Conservation (phyloP, 805 yeast genomes). For the Kuraishia capsulata region DNA sequence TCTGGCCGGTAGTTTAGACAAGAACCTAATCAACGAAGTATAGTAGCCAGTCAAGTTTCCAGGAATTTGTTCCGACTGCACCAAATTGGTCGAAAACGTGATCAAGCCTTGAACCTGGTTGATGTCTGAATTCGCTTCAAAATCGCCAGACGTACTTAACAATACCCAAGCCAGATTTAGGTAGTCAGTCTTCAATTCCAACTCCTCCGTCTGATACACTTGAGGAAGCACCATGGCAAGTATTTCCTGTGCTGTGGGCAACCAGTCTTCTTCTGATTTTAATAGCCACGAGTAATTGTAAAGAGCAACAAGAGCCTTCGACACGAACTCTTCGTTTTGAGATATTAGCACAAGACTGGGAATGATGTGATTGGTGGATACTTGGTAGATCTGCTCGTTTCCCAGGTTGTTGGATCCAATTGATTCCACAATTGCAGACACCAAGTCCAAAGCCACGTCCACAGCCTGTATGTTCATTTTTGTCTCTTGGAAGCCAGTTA, state of each 20-base stretch:
- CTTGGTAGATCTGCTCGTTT: constrained; percentile 14
- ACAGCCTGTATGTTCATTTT: constrained; percentile 23
- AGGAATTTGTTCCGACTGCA: background rate
- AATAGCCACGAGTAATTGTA: constrained; percentile 66
- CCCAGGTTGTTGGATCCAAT: constrained; percentile 7
- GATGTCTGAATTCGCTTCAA: background rate
- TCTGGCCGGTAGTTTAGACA: constrained; percentile 13
- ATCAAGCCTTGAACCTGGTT: constrained; percentile 19
- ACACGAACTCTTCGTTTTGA: constrained; percentile 34
- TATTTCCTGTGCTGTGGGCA: constrained; percentile 18
- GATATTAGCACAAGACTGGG: constrained; percentile 30
- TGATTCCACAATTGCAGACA: constrained; percentile 66
- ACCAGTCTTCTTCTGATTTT: constrained; percentile 16
- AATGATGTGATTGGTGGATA: constrained; percentile 8
- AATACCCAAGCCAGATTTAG: constrained; percentile 30
- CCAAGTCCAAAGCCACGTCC: constrained; percentile 65
- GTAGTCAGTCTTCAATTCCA: constrained; percentile 21
- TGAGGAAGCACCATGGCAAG: constrained; percentile 26
- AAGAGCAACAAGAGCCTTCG: constrained; percentile 53
- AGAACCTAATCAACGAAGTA: constrained; percentile 13
- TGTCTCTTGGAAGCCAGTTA: constrained; percentile 4
- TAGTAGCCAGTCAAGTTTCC: constrained; percentile 9
- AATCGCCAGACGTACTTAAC: constrained; percentile 13
- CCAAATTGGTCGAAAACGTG: constrained; percentile 4
- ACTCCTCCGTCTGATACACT: constrained; percentile 20